Conservation (phyloP, 768 basidiomycete species). For the Ephemerocybe angulata region DNA sequence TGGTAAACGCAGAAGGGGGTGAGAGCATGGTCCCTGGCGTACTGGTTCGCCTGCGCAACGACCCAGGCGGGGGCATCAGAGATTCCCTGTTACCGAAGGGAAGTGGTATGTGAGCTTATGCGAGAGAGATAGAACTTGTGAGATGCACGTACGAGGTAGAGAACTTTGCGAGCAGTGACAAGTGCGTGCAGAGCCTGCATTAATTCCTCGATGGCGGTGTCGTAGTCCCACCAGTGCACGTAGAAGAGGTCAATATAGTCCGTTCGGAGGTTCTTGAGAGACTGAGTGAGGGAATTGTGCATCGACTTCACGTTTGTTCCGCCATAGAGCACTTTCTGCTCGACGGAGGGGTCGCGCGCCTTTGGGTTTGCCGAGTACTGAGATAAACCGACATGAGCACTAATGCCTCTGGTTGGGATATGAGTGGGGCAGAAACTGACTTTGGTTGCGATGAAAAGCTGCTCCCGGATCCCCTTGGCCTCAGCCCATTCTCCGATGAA, state of each 20-base stretch:
- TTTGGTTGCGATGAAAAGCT: conserved; percentile 43
- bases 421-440: conserved; percentile 14
- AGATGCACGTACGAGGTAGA: conserved; percentile 30
- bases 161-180: conserved; percentile 48
- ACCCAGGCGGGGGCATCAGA: too few relatives aligned
- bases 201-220: conserved; percentile 50
- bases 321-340: conserved; percentile 26
- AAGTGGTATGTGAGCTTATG: not conserved
- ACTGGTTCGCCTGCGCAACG: too few relatives aligned
- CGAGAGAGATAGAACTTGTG: not conserved
- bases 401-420: not conserved
- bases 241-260: conserved; percentile 35
- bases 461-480: conserved; percentile 39
- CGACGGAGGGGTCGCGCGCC: conserved; percentile 16
- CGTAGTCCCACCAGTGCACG: conserved; percentile 48
- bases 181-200: conserved; percentile 53
- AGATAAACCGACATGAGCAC: not conserved
- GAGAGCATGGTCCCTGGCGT: too few relatives aligned
- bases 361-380: conserved; percentile 29
- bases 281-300: conserved; percentile 31
- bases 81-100: too few relatives aligned
- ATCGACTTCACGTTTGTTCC: conserved; percentile 44
- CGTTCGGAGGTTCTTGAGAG: conserved; percentile 39
- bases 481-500: conserved; percentile 51
- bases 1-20: conserved; percentile 12